Conservation (phyloP, 352 stramenopile genomes). For the Pythium phragmiticola region DNA sequence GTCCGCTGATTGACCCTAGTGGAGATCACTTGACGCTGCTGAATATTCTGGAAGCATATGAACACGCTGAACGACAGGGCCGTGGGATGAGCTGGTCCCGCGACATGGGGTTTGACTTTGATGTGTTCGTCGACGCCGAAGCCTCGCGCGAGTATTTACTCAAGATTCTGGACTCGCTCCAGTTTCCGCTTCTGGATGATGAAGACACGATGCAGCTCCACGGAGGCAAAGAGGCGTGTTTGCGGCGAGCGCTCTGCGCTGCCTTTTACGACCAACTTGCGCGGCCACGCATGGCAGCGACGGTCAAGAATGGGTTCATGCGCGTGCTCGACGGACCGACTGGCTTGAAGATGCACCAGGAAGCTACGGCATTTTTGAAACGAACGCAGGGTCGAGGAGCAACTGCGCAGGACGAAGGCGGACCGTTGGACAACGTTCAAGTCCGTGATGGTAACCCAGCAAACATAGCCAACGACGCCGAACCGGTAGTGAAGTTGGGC, state of each 20-base stretch:
- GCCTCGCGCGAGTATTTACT: slow-evolving; percentile 22
- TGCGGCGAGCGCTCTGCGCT: slow-evolving; percentile 26
- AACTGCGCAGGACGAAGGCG: neutral
- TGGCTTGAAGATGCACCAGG: neutral
- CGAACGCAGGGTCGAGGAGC: neutral
- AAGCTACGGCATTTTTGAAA: neutral
- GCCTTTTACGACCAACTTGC: slow-evolving; percentile 30
- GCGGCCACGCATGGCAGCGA: slow-evolving; percentile 3
- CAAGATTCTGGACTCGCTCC: slow-evolving; percentile 21
- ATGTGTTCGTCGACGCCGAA: slow-evolving; percentile 22
- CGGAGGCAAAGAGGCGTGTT: slow-evolving; percentile 1
- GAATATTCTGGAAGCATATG: slow-evolving; percentile 28
- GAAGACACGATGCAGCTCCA: neutral
- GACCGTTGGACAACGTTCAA: neutral
- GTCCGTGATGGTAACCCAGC: neutral
- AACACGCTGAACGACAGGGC: slow-evolving; percentile 2
- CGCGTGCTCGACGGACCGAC: slow-evolving; percentile 16
- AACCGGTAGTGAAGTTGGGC: neutral
- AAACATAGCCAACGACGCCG: neutral
- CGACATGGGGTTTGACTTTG: slow-evolving; percentile 14
- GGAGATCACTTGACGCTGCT: slow-evolving; percentile 31
- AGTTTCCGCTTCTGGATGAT: slow-evolving; percentile 23
- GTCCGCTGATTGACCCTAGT: slow-evolving; percentile 12
- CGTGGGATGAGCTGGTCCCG: slow-evolving; percentile 23
- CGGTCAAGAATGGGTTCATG: slow-evolving; percentile 11